Conservation (phyloP, 169 alveolate species). For the Plasmodium fragile region DNA sequence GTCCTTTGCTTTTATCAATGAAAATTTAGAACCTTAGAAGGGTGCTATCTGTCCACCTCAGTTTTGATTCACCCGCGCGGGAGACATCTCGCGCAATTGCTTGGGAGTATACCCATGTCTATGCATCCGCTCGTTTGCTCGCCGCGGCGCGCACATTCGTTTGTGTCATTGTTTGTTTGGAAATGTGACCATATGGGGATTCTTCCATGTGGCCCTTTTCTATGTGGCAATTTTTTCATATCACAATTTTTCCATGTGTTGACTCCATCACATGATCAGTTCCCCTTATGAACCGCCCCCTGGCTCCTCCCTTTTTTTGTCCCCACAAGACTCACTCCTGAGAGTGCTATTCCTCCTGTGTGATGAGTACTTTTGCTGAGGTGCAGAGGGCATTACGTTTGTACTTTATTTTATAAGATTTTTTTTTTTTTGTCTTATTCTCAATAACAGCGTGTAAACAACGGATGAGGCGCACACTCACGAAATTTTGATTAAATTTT, state of each 20-base stretch:
- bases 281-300: background rate
- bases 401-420: background rate
- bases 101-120: background rate
- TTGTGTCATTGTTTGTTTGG: background rate
- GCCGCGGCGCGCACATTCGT: background rate
- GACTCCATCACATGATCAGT: background rate
- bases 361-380: background rate
- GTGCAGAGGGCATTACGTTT: background rate
- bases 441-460: background rate
- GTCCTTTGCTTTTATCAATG: constrained; percentile 42
- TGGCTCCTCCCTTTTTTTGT: background rate
- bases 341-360: background rate
- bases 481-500: background rate
- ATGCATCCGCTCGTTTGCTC: background rate
- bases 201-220: background rate
- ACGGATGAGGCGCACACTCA: background rate
- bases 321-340: background rate
- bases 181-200: background rate
- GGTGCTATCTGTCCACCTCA: background rate
- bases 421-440: background rate
- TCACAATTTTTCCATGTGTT: background rate
- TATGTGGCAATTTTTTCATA: background rate
- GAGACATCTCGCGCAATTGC: background rate
- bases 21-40: background rate
- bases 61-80: background rate